Base-by-base conservation (phyloP, 176 grass and related monocot species). In the Rhynchospora tenuis region DNA sequence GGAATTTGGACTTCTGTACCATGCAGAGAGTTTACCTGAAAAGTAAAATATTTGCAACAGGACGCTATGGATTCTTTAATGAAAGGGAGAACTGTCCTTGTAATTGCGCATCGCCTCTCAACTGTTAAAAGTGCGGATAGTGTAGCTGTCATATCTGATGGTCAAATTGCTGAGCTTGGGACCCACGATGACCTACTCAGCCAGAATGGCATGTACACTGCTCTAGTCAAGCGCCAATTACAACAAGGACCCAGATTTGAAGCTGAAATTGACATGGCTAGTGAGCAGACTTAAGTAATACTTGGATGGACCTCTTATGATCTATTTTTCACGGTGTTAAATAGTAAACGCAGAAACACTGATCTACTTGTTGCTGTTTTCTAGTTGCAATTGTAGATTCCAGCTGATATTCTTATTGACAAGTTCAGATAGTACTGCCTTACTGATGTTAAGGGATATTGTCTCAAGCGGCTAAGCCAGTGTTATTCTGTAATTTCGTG, bases 1-100 rank as follows among this genome's bases (percentile, higher is more conserved):
- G 5, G 22, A 26, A 51, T 51, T 50, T 48, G 20, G 20, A 0
- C 44, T 48, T 26, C 20, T 14, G 17, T 10, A 16, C 11, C 45
- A 73, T 43, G 33, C 33, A 38, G 3, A 4, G 7, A 50, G 7
- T 50, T 19, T 9, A 47, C 15, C 70, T 73, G 14, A 26, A 73
- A 27, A 10, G 5, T 83, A 2, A 31, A 59, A 45, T 27, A 85
- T 22, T 50, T 81, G 51, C 17, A 55, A 59, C 92, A 99, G 96
- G 96, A 99, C 88, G 96, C 96, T 23, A 99, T 99, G 96, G 96
- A 99, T 81, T 99, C 96, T 38, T 81, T 95, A 74, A 99, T 99
- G 93, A 90, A 86, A 86, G 96, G 96, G 58, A 91, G 96, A 73
- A 99, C 96, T 6, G 96, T 99, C 72, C 96, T 99, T 59, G 96